Conservation (phyloP, 345 rosid genomes). For the Gossypium longicalyx region DNA sequence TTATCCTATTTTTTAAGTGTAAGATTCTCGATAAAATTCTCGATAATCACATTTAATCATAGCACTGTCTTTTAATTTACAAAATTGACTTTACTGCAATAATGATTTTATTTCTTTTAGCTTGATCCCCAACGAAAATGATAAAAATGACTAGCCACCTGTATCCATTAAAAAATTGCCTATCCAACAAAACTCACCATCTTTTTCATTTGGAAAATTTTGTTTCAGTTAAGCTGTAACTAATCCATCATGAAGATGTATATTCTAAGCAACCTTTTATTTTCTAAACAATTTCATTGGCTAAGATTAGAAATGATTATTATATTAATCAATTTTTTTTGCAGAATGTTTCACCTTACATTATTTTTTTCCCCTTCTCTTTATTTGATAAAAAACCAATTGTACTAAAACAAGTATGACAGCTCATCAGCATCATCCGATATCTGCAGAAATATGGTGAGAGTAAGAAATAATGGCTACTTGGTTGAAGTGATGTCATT, state of each 20-base stretch:
- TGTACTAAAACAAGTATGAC: too few relatives aligned
- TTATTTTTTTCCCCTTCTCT: too few relatives aligned
- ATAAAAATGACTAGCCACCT: background rate
- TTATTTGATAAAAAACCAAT: too few relatives aligned
- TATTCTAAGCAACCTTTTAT: background rate
- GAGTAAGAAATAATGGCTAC: background rate
- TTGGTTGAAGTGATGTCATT: background rate
- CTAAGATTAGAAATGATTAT: background rate
- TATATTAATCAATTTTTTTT: background rate
- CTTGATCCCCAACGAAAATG: background rate
- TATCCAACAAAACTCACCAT: background rate
- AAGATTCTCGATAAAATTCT: too few relatives aligned
- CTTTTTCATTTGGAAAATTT: background rate
- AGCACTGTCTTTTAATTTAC: too few relatives aligned
- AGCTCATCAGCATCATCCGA: too few relatives aligned
- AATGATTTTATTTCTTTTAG: background rate
- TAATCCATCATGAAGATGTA: constrained; percentile 2
- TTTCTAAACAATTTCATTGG: background rate
- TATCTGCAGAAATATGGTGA: background rate
- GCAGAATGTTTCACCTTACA: background rate
- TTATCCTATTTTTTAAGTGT: too few relatives aligned
- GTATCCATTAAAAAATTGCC: background rate
- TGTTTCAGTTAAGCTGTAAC: background rate
- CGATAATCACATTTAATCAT: too few relatives aligned
- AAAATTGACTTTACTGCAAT: background rate